Conservation (phyloP, 164 flowering plant species). For the Annona cherimola region DNA sequence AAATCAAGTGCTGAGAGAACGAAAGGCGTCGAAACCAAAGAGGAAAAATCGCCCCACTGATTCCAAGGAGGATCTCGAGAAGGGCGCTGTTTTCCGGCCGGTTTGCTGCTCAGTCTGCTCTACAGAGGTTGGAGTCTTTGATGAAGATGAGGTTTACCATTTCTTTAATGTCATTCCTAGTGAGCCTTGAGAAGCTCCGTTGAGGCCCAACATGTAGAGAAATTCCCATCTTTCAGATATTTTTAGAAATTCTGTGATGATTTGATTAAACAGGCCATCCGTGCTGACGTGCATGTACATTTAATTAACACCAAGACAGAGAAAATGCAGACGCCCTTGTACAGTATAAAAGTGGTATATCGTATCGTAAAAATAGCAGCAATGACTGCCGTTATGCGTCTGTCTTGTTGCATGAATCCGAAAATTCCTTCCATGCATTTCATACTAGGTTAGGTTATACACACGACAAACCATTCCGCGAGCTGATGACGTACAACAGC, state of each 20-base stretch:
- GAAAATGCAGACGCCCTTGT: too few species aligned
- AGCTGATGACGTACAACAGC: too few species aligned
- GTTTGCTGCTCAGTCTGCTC: constrained; percentile 70
- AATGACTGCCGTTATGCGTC: too few species aligned
- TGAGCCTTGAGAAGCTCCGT: constrained; percentile 35
- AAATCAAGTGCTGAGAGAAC: constrained; percentile 20
- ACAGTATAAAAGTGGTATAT: too few species aligned
- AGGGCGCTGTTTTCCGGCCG: constrained; percentile 31
- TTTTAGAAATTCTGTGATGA: background rate
- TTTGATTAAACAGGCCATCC: too few species aligned
- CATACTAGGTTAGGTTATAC: too few species aligned
- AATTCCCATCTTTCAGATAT: background rate
- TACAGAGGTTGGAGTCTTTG: constrained; percentile 70
- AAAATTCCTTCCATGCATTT: too few species aligned
- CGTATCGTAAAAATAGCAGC: too few species aligned
- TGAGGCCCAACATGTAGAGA: background rate
- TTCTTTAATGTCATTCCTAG: constrained; percentile 78
- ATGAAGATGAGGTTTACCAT: constrained; percentile 78
- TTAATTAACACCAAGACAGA: too few species aligned
- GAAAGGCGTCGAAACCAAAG: constrained; percentile 11
- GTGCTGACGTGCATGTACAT: too few species aligned
- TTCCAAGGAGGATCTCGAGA: constrained; percentile 19
- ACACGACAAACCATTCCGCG: too few species aligned
- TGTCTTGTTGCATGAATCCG: too few species aligned
- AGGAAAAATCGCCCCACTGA: constrained; percentile 23